Conservation (phyloP, 495 filamentous ascomycete genomes). For the Talaromyces nanjingensis region DNA sequence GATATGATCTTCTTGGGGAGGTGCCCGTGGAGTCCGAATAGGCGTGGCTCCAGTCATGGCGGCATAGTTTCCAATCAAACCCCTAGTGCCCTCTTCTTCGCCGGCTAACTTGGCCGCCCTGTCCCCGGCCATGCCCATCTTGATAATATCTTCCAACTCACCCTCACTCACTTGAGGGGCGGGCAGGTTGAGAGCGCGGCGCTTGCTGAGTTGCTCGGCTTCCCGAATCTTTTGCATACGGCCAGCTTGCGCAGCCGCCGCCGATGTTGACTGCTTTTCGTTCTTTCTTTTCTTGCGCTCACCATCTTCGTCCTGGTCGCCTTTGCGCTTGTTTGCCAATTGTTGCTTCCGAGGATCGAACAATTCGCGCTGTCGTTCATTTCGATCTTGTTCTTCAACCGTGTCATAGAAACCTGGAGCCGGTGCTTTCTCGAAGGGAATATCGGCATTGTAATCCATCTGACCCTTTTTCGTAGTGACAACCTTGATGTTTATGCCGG, state of each 20-base stretch:
- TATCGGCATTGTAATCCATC: slow-evolving; percentile 99
- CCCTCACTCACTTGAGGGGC: slow-evolving; percentile 84
- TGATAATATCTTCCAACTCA: slow-evolving; percentile 96
- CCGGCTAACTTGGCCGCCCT: slow-evolving; percentile 70
- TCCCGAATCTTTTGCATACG: slow-evolving; percentile 95
- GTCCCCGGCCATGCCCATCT: slow-evolving; percentile 94
- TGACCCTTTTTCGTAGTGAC: slow-evolving; percentile 86
- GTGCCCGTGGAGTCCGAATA: slow-evolving; percentile 83
- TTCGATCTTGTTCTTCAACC: slow-evolving; percentile 64
- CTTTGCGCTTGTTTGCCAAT: slow-evolving; percentile 91
- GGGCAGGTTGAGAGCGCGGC: slow-evolving; percentile 70
- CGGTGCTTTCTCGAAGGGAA: slow-evolving; percentile 91
- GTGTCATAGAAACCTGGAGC: slow-evolving; percentile 94
- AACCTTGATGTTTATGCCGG: slow-evolving; percentile 97
- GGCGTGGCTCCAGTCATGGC: slow-evolving; percentile 75
- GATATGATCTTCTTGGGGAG: slow-evolving; percentile 88
- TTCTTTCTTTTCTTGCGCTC: slow-evolving; percentile 80
- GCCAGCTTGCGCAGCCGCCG: slow-evolving; percentile 88
- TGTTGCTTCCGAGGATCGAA: slow-evolving; percentile 96
- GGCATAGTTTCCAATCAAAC: slow-evolving; percentile 78
- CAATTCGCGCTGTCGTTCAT: slow-evolving; percentile 79
- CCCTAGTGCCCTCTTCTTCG: slow-evolving; percentile 78
- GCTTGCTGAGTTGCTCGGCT: slow-evolving; percentile 93
- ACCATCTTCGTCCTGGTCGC: slow-evolving; percentile 74
- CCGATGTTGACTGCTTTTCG: slow-evolving; percentile 73